Conservation (phyloP, 129 eudicot species). For the Rutidosis leptorrhynchoides region DNA sequence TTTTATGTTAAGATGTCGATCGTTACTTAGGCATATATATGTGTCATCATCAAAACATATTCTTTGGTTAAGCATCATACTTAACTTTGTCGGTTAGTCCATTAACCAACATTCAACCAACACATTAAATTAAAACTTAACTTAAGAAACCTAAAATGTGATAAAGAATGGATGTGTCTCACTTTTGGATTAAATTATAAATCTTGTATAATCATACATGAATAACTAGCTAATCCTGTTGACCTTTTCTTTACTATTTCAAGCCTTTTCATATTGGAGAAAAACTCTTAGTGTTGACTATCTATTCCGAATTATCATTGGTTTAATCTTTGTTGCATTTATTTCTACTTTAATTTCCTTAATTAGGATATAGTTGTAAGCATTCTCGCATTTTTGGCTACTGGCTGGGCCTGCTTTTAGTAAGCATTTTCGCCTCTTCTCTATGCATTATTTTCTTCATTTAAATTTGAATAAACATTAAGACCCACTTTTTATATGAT, state of each 20-base stretch:
- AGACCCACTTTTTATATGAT: too few relatives aligned
- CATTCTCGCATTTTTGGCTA: conserved; percentile 84
- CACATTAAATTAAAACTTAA: background rate
- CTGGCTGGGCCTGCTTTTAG: conserved; percentile 92
- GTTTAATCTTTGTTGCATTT: conserved; percentile 55
- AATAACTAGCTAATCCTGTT: background rate
- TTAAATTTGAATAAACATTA: too few relatives aligned
- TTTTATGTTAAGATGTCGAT: too few relatives aligned
- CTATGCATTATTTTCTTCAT: too few relatives aligned
- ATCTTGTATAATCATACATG: too few relatives aligned
- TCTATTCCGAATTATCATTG: conserved; percentile 67
- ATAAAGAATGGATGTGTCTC: background rate
- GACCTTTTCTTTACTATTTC: conserved; percentile 17
- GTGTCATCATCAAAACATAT: too few relatives aligned
- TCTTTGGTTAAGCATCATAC: too few relatives aligned
- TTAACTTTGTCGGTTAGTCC: too few relatives aligned
- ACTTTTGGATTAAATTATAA: background rate
- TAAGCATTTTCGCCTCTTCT: conserved; percentile 27
- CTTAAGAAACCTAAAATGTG: background rate
- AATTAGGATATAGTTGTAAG: conserved; percentile 60
- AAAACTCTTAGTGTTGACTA: conserved; percentile 54
- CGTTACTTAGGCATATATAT: too few relatives aligned
- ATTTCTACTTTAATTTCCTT: conserved; percentile 44
- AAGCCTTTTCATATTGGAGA: conserved; percentile 69
- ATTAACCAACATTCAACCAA: too few relatives aligned